phyloP scores from a whole-genome alignment of 306 rosid species.

The Parietaria judaica region DNA sequence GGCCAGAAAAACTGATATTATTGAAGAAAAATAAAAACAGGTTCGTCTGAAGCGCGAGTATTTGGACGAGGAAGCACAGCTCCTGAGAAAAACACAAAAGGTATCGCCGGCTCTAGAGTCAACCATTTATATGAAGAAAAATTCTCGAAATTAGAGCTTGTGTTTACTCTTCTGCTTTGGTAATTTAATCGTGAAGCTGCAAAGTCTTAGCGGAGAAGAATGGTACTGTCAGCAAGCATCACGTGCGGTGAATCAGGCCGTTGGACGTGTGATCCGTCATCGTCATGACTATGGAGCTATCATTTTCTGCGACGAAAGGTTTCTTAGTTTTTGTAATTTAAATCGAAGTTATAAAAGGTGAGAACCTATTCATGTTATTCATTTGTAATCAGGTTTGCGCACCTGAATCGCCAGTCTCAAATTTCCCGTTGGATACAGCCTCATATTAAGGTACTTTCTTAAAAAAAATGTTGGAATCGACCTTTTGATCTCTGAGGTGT shows the following conservation, averaged over 20 bases:
- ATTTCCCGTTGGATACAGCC: conserved; percentile 91
- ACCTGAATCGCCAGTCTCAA: conserved; percentile 76
- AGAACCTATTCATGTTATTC: conserved; percentile 4
- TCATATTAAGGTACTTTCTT: conserved; percentile 62
- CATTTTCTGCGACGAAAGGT: conserved; percentile 92
- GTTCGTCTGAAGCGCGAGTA: conserved; percentile 88
- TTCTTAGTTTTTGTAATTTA: not conserved
- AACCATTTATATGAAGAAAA: not conserved
- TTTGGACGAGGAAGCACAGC: conserved; percentile 55
- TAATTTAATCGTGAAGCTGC: conserved; percentile 17
- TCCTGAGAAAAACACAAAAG: conserved; percentile 39
- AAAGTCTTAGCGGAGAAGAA: conserved; percentile 74
- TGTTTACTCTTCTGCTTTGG: conserved; percentile 4
- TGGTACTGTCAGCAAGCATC: conserved; percentile 97
- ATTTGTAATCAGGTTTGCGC: conserved; percentile 53
- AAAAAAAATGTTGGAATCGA: not conserved
- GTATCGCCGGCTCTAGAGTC: conserved; percentile 31
- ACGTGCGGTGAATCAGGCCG: conserved; percentile 94
- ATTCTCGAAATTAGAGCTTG: not conserved
- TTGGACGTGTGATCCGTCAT: conserved; percentile 97
- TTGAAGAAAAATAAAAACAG: conserved; percentile 24
- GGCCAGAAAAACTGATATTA: no score
- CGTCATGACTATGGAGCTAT: conserved; percentile 96
- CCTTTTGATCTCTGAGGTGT: conserved; percentile 9
- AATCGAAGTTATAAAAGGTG: not conserved